Evolutionary conservation across 768 basidiomycete species (phyloP).

Genomic region (Podaxis sp.): DNA sequence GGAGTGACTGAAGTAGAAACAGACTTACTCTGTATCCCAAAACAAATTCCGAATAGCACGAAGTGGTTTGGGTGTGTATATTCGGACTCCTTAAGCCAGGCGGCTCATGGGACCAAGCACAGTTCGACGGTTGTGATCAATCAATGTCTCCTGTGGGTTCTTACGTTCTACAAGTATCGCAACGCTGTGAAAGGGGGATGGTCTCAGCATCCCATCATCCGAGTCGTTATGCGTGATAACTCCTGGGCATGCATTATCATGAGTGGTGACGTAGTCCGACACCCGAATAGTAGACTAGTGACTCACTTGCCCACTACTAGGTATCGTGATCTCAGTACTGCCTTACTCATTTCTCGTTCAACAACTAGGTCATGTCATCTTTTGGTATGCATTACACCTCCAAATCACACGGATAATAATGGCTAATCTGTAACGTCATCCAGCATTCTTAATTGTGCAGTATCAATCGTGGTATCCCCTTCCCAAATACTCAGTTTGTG

Average conservation of each 20-base stretch:
- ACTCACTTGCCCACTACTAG: background rate
- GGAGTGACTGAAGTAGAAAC: background rate
- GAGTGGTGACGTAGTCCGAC: background rate
- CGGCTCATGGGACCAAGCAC: background rate
- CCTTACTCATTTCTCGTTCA: background rate
- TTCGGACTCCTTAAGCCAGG: background rate
- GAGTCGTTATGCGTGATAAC: background rate
- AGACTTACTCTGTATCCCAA: background rate
- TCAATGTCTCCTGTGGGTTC: background rate
- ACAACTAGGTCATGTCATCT: background rate
- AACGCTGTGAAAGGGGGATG: background rate
- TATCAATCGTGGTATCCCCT: background rate
- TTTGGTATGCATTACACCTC: background rate
- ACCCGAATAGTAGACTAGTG: too few relatives aligned
- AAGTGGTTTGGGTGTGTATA: constrained; percentile 4
- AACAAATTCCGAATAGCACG: background rate
- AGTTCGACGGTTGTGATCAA: background rate
- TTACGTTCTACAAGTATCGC: background rate
- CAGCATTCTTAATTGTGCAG: background rate
- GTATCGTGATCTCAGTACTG: background rate
- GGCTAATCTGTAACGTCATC: background rate
- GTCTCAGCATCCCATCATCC: background rate
- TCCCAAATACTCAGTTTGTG: background rate
- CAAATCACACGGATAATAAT: background rate
- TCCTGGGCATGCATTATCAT: background rate